Evolutionary conservation across 108 stramenopile species (phyloP).

Genomic region (Fragilariopsis cylindrus): DNA sequence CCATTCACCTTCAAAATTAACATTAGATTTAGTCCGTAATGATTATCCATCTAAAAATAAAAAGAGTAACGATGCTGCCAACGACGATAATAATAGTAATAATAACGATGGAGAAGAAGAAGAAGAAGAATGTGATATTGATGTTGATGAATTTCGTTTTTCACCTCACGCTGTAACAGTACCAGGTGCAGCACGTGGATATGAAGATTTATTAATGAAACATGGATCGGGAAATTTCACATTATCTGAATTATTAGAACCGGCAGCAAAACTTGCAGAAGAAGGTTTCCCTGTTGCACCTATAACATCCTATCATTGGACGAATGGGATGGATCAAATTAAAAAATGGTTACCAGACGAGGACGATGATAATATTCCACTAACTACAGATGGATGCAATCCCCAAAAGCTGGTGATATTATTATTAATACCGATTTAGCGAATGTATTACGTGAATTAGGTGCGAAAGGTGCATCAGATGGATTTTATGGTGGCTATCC

Average conservation of each 20-base stretch:
- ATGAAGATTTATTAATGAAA: slow-evolving; percentile 71
- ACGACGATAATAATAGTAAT: background rate
- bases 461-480: slow-evolving; percentile 68
- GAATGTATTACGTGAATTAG: slow-evolving; percentile 77
- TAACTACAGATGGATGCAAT: slow-evolving; percentile 58
- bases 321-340: slow-evolving; percentile 55
- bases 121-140: slow-evolving; percentile 3
- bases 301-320: slow-evolving; percentile 88
- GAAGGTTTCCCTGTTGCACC: slow-evolving; percentile 90
- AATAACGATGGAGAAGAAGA: background rate
- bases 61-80: background rate
- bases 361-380: slow-evolving; percentile 48
- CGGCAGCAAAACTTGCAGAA: slow-evolving; percentile 89
- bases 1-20: slow-evolving; percentile 57
- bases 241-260: slow-evolving; percentile 82
- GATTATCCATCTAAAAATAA: slow-evolving; percentile 8
- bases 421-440: slow-evolving; percentile 90
- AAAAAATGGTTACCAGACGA: slow-evolving; percentile 52
- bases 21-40: slow-evolving; percentile 54
- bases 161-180: slow-evolving; percentile 90
- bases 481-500: slow-evolving; percentile 89
- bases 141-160: slow-evolving; percentile 30
- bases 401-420: slow-evolving; percentile 77
- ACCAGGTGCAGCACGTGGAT: slow-evolving; percentile 95
- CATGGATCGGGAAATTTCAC: slow-evolving; percentile 79